Evolutionary conservation across 208 protist species (phyloP).

Genomic region (Crithidia sp.): DNA sequence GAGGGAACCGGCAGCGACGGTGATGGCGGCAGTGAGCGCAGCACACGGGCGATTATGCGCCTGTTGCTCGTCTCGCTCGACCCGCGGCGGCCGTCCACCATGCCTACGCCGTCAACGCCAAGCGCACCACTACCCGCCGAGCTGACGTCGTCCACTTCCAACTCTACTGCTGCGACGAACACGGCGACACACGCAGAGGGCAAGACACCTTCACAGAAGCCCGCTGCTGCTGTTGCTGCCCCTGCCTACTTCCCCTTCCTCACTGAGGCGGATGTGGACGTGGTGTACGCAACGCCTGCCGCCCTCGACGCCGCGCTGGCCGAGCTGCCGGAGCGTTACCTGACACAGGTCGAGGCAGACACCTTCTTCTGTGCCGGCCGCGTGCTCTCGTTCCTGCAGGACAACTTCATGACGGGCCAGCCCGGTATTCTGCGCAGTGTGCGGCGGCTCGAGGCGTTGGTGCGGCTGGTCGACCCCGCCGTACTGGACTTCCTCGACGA

Average conservation of each 20-base stretch:
- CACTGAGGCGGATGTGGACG: constrained; percentile 23
- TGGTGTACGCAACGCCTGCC: constrained; percentile 16
- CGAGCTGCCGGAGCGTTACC: constrained; percentile 17
- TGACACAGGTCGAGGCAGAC: constrained; percentile 90
- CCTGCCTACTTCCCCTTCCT: constrained; percentile 1
- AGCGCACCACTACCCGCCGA: background rate
- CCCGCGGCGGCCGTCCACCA: background rate
- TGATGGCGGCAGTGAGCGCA: background rate
- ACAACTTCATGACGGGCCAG: constrained; percentile 91
- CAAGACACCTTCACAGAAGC: too few relatives aligned
- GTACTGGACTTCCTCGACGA: constrained; percentile 32
- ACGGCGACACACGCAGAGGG: too few relatives aligned
- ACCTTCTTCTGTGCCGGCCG: constrained; percentile 89
- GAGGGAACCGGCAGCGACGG: background rate
- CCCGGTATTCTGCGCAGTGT: constrained; percentile 82
- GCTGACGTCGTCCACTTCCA: too few relatives aligned
- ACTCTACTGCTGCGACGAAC: background rate
- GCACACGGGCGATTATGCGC: constrained; percentile 27
- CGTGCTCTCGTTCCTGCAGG: constrained; percentile 89
- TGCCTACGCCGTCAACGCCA: background rate
- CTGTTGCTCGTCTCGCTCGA: constrained; percentile 12
- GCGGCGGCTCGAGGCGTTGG: constrained; percentile 59
- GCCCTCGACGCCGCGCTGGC: constrained; percentile 39
- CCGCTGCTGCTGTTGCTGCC: too few relatives aligned
- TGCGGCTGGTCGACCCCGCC: constrained; percentile 25